Evolutionary conservation across 352 stramenopile genomes (phyloP).

Genomic region (Pythium dissotocum): DNA sequence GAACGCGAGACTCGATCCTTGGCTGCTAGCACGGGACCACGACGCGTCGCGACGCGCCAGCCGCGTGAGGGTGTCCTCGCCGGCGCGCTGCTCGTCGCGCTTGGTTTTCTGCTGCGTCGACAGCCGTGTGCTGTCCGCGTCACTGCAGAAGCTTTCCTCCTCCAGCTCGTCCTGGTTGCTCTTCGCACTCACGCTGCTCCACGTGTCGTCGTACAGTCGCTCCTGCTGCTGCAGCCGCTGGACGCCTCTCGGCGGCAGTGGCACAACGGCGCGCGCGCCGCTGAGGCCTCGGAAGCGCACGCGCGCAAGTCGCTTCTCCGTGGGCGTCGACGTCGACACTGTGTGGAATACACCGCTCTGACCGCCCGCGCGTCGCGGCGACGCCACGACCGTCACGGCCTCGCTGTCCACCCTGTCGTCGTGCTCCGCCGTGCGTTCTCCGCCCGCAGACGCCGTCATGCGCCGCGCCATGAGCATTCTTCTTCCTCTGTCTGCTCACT

Average conservation of each 20-base stretch:
- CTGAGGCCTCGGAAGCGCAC: conserved; percentile 25
- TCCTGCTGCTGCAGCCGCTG: conserved; percentile 29
- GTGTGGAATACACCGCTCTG: conserved; percentile 45
- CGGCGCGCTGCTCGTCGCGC: conserved; percentile 18
- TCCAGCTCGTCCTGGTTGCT: conserved; percentile 19
- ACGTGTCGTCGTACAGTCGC: conserved; percentile 8
- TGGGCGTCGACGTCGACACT: conserved; percentile 54
- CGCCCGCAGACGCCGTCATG: conserved; percentile 11
- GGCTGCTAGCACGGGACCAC: background rate
- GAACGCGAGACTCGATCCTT: conserved; percentile 21
- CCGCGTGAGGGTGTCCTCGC: conserved; percentile 25
- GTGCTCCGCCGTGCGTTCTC: conserved; percentile 43
- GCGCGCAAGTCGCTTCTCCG: conserved; percentile 35
- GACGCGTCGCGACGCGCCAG: background rate
- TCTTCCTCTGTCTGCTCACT: background rate
- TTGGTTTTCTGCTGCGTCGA: conserved; percentile 6
- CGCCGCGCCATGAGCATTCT: background rate
- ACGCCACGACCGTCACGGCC: conserved; percentile 26
- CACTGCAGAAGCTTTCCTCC: conserved; percentile 3
- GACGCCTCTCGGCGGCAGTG: conserved; percentile 16
- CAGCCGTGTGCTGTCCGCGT: conserved; percentile 6
- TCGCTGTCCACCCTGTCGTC: conserved; percentile 4
- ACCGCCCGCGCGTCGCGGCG: conserved; percentile 2
- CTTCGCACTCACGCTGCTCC: conserved; percentile 20
- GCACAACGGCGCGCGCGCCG: conserved; percentile 6